A percentile compares a stretch with the other conserved stretches of the same genome.
phyloP scores from a whole-genome alignment of 177 flowering plant species.

The Vitis hybrid region DNA sequence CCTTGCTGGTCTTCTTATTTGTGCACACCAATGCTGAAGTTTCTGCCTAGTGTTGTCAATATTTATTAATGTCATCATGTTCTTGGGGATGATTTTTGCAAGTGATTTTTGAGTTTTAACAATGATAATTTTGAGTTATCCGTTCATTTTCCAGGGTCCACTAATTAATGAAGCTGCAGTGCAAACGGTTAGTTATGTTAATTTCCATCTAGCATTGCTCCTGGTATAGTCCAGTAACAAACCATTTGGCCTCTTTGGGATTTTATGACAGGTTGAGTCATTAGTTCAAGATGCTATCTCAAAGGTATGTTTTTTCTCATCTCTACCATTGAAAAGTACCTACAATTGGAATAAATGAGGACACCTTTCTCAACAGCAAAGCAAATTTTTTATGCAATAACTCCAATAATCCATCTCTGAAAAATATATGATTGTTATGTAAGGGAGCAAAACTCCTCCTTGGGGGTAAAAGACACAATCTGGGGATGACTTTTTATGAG shows the following conservation, averaged over 20 bases:
- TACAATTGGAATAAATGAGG: no score
- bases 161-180: constrained; percentile 92
- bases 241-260: background rate
- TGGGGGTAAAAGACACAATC: constrained; percentile 91
- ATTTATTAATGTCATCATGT: no score
- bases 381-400: no score
- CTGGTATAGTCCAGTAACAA: no score
- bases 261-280: constrained; percentile 67
- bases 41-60: no score
- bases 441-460: constrained; percentile 87
- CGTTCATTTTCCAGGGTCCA: constrained; percentile 67
- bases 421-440: constrained; percentile 7
- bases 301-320: constrained; percentile 54
- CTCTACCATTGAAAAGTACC: background rate
- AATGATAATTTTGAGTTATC: background rate
- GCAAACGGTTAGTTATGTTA: constrained; percentile 51
- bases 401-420: no score
- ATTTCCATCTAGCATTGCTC: no score
- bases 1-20: background rate
- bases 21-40: no score
- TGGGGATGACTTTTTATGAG: constrained; percentile 93
- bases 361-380: background rate
- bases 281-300: constrained; percentile 80
- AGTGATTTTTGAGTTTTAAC: no score
- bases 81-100: no score